Evolutionary conservation across 768 basidiomycete species (phyloP).

Genomic region (Pleurotus citrinopileatus): DNA sequence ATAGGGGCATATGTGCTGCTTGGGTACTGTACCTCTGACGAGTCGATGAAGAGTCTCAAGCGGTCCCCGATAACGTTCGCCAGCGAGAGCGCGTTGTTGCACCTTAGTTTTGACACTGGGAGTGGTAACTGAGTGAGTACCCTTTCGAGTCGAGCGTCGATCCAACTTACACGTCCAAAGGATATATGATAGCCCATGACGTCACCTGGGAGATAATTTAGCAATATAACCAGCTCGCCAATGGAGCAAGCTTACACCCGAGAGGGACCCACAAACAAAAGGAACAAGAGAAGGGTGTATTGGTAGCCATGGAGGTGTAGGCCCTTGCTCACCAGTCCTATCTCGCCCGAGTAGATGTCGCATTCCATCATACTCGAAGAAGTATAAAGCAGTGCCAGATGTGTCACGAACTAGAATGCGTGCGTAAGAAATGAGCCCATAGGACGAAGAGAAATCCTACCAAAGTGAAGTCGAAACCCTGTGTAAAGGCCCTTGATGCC

Average conservation of each 20-base stretch:
- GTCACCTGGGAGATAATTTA: slow-evolving; percentile 41
- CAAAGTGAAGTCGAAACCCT: slow-evolving; percentile 84
- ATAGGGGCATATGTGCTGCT: neutral
- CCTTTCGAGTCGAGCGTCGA: too few species aligned
- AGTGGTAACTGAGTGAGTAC: neutral
- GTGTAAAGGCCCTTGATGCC: slow-evolving; percentile 73
- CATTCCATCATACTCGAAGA: slow-evolving; percentile 92
- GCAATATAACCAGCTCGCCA: slow-evolving; percentile 17
- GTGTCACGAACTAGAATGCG: slow-evolving; percentile 75
- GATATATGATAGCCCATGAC: slow-evolving; percentile 91
- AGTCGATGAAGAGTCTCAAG: slow-evolving; percentile 75
- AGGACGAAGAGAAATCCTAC: slow-evolving; percentile 37
- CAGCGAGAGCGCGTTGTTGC: slow-evolving; percentile 89
- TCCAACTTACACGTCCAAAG: slow-evolving; percentile 77
- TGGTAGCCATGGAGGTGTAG: slow-evolving; percentile 83
- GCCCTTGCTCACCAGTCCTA: slow-evolving; percentile 76
- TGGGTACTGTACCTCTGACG: slow-evolving; percentile 63
- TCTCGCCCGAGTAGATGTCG: slow-evolving; percentile 80
- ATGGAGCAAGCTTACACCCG: slow-evolving; percentile 56
- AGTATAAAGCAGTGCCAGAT: slow-evolving; percentile 86
- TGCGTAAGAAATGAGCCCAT: slow-evolving; percentile 2
- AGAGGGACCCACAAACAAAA: slow-evolving; percentile 86
- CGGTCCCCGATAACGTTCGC: slow-evolving; percentile 67
- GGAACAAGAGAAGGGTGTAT: slow-evolving; percentile 78
- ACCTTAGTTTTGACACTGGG: slow-evolving; percentile 88